Conservation (phyloP, 2,329 filamentous ascomycete genomes). For the Penicillium hordei region DNA sequence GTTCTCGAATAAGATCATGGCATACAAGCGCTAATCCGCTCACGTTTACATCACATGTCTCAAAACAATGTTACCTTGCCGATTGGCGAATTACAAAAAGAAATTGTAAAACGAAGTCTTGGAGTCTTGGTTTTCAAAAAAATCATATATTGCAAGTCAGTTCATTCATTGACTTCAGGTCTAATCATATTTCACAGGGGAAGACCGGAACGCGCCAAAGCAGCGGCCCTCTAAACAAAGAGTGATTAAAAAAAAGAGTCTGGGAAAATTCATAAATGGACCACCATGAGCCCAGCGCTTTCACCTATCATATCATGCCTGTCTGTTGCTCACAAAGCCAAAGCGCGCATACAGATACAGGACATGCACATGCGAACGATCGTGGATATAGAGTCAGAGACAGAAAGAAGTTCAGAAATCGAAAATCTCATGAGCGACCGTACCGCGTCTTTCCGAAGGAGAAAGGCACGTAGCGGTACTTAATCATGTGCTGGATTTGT, state of each 20-base stretch:
- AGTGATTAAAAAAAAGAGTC: constrained; percentile 18
- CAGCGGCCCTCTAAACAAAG: constrained; percentile 16
- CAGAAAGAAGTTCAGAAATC: constrained; percentile 6
- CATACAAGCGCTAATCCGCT: neutral
- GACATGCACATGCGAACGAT: constrained; percentile 11
- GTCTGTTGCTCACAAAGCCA: constrained; percentile 8
- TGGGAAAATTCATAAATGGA: constrained; percentile 20
- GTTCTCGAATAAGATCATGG: neutral
- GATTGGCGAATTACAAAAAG: neutral
- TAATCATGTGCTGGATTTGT: constrained; percentile 99
- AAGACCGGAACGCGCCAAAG: constrained; percentile 11
- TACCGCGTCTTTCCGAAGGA: constrained; percentile 86
- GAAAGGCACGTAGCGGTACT: constrained; percentile 97
- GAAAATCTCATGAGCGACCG: constrained; percentile 38
- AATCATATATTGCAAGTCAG: constrained; percentile 14
- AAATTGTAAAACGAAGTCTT: neutral
- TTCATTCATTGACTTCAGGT: constrained; percentile 16
- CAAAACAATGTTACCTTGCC: neutral
- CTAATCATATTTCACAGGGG: constrained; percentile 28
- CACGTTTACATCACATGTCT: neutral
- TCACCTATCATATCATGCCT: constrained; percentile 19
- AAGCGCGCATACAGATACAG: constrained; percentile 16
- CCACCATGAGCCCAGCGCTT: constrained; percentile 12
- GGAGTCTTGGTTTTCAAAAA: neutral
- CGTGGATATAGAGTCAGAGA: constrained; percentile 11